Evolutionary conservation across 441 rosid genomes (phyloP).

Genomic region (Populus trichocarpa): DNA sequence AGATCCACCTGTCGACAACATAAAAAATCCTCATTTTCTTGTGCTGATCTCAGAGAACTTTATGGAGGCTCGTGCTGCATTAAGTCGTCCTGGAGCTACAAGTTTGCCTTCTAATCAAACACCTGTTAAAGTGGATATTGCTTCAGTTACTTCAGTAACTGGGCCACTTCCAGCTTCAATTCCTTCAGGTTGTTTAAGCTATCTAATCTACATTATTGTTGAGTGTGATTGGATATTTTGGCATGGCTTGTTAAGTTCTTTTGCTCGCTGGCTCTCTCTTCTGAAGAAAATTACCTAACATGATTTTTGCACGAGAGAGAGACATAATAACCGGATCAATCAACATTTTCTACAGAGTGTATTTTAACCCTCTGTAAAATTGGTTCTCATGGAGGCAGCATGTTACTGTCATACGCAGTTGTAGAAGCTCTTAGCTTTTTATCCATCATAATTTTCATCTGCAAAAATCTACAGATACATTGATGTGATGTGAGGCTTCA

Average conservation of each 20-base stretch:
- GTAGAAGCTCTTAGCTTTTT: constrained; percentile 5
- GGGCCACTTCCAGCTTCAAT: constrained; percentile 61
- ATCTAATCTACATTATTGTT: constrained; percentile 2
- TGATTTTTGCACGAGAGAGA: neutral
- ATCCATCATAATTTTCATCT: constrained; percentile 2
- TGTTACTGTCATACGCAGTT: too few relatives aligned
- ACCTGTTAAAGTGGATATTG: constrained; percentile 78
- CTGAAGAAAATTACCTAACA: neutral
- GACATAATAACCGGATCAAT: neutral
- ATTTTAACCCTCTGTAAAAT: neutral
- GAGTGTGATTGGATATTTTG: constrained; percentile 4
- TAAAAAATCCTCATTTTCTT: constrained; percentile 75
- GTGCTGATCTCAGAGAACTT: constrained; percentile 83
- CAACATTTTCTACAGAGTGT: neutral
- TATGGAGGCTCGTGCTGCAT: constrained; percentile 87
- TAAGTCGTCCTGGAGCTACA: constrained; percentile 66
- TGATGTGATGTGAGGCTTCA: neutral
- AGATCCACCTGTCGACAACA: constrained; percentile 66
- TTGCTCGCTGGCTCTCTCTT: neutral
- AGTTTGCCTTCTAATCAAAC: constrained; percentile 64
- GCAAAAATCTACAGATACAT: neutral
- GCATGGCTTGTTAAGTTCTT: constrained; percentile 2
- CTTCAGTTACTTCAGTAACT: constrained; percentile 60
- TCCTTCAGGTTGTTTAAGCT: constrained; percentile 56
- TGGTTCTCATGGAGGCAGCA: neutral